Conservation (phyloP, 306 rosid genomes). For the Malus orientalis region DNA sequence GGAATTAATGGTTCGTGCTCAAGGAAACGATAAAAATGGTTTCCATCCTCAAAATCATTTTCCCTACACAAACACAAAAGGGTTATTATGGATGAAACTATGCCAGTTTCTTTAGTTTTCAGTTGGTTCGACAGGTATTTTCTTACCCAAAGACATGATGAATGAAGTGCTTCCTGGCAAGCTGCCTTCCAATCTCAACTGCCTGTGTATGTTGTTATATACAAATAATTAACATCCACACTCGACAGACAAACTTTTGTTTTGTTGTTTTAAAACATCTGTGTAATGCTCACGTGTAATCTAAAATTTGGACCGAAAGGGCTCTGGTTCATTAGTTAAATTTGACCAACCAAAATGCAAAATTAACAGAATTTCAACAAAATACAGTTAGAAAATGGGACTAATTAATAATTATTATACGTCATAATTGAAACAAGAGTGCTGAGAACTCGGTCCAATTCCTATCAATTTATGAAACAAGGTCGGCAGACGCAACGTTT, state of each 20-base stretch:
- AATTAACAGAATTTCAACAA: not conserved
- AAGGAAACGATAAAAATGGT: slow-evolving; percentile 73
- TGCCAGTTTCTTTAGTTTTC: not conserved
- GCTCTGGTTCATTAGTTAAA: not conserved
- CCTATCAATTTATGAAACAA: not conserved
- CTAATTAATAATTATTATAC: not conserved
- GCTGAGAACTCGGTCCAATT: not conserved
- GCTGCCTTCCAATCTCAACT: slow-evolving; percentile 67
- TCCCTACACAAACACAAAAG: slow-evolving; percentile 46
- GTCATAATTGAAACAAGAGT: not conserved
- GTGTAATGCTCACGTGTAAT: not conserved
- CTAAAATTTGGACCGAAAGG: not conserved
- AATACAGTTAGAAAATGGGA: not conserved
- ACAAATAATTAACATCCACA: not conserved
- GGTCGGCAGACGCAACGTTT: not conserved
- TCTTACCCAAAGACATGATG: slow-evolving; percentile 88
- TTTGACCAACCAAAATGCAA: not conserved
- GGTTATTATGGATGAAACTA: not conserved
- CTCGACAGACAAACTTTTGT: not conserved
- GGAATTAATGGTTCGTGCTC: slow-evolving; percentile 72
- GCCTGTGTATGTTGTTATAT: slow-evolving; percentile 45
- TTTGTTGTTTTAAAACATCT: not conserved
- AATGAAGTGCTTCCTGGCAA: slow-evolving; percentile 66
- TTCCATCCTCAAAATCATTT: slow-evolving; percentile 75
- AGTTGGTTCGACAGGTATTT: slow-evolving; percentile 10